These are phyloP conservation scores for Vitis rotundifolia DNA, from an alignment of 164 flowering plant species.

Conservation along the genomic window DNA sequence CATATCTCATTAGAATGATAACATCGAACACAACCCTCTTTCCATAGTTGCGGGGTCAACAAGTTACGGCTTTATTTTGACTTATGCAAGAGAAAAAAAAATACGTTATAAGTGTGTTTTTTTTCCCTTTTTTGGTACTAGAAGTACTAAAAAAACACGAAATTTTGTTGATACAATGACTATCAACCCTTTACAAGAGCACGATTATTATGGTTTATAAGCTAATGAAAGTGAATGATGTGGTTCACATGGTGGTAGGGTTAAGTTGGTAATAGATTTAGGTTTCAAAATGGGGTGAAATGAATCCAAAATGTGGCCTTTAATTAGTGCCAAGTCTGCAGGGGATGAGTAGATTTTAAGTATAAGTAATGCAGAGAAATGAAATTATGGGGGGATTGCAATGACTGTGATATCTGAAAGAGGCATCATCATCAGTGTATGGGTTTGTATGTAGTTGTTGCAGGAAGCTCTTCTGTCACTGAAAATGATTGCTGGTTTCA, in stretches of 20 bases:
- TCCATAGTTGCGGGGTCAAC: slow-evolving; percentile 39
- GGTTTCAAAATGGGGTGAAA: not conserved
- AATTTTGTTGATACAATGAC: slow-evolving; percentile 19
- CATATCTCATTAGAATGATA: not conserved
- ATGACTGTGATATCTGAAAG: too few relatives aligned
- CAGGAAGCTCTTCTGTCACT: too few relatives aligned
- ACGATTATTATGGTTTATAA: slow-evolving; percentile 11
- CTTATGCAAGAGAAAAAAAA: slow-evolving; percentile 11
- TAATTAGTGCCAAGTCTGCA: too few relatives aligned
- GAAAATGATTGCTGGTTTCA: too few relatives aligned
- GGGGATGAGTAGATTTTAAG: too few relatives aligned
- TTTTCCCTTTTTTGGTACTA: not conserved
- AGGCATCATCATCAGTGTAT: too few relatives aligned
- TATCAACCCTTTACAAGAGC: slow-evolving; percentile 11
- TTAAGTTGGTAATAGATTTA: not conserved
- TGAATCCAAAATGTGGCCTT: too few relatives aligned
- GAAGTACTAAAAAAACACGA: slow-evolving; percentile 23
- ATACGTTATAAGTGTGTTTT: not conserved
- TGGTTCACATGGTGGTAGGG: slow-evolving; percentile 20
- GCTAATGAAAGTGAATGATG: slow-evolving; percentile 3
- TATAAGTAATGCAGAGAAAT: too few relatives aligned
- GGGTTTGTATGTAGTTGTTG: too few relatives aligned
- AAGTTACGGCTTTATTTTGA: slow-evolving; percentile 32
- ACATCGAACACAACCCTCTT: not conserved
- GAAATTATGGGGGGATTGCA: too few relatives aligned